Conservation (phyloP, 192 early-diverging fungal species). For the Linnemannia zychae region DNA sequence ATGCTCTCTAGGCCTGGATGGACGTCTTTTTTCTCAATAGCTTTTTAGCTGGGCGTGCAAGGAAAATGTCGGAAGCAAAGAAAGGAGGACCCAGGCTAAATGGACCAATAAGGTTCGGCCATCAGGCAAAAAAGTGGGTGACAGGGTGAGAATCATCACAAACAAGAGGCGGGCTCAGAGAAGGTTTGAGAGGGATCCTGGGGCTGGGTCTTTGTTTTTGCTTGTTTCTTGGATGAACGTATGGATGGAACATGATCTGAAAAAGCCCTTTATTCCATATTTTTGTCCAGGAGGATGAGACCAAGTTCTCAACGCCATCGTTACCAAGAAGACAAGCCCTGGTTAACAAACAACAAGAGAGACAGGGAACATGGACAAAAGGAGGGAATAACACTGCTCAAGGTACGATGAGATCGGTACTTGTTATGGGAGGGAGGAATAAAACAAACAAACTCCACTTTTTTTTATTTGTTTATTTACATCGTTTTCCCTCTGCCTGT, state of each 20-base stretch:
- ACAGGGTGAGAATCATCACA: not conserved
- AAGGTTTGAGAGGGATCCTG: not conserved
- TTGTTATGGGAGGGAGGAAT: not conserved
- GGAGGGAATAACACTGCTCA: not conserved
- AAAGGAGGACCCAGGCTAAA: slow-evolving; percentile 1
- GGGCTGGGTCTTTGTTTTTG: not conserved
- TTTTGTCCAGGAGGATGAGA: too few relatives aligned
- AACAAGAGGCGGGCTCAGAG: not conserved
- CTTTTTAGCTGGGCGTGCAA: not conserved
- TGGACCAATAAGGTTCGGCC: not conserved
- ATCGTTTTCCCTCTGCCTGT: not conserved
- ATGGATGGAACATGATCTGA: not conserved
- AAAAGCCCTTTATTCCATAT: too few relatives aligned
- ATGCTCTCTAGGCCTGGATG: not conserved
- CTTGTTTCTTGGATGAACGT: not conserved
- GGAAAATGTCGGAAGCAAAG: not conserved
- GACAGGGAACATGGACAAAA: not conserved
- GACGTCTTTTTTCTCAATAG: not conserved
- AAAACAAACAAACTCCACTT: not conserved
- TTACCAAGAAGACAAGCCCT: not conserved
- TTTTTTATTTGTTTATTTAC: not conserved
- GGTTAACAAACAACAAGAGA: not conserved
- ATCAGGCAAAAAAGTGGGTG: not conserved
- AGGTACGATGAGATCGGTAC: not conserved
- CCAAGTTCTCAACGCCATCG: too few relatives aligned